Percentiles rank a stretch among this genome's conserved stretches.
These are phyloP conservation scores for Agrostemma githago DNA, from an alignment of 148 eudicot genomes.

Conservation along the genomic window DNA sequence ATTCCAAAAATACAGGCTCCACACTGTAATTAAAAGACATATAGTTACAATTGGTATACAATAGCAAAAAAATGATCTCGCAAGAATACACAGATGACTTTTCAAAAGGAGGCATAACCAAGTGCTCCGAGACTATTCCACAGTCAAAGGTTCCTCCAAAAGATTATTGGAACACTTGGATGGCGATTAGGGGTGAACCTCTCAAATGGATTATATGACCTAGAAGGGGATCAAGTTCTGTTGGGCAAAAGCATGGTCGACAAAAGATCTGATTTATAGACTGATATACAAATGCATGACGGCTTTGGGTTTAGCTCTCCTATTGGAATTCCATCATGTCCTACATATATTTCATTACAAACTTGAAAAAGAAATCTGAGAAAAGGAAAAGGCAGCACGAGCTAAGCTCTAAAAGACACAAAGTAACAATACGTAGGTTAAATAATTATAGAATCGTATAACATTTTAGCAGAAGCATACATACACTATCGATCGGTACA, in stretches of 20 bases:
- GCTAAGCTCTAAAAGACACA: conserved; percentile 43
- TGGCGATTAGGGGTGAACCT: not conserved
- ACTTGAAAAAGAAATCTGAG: not conserved
- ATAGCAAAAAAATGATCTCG: no score
- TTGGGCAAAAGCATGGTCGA: not conserved
- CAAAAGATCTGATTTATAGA: not conserved
- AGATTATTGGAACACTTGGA: not conserved
- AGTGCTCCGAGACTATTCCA: no score
- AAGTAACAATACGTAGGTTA: not conserved
- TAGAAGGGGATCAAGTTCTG: not conserved
- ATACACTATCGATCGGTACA: conserved; percentile 75
- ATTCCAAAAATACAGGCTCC: conserved; percentile 76
- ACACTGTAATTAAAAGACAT: conserved; percentile 38
- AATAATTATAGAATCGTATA: conserved; percentile 4
- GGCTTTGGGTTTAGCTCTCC: not conserved
- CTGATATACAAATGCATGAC: not conserved
- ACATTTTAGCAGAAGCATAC: conserved; percentile 25
- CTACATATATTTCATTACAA: not conserved
- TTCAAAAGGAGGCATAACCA: no score
- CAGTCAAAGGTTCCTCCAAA: not conserved
- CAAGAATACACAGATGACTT: not conserved
- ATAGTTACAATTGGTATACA: conserved; percentile 1
- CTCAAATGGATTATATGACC: not conserved
- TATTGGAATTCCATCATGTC: not conserved
- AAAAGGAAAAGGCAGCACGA: conserved; percentile 34